Conservation (phyloP, 306 rosid genomes). For the Parietaria judaica region DNA sequence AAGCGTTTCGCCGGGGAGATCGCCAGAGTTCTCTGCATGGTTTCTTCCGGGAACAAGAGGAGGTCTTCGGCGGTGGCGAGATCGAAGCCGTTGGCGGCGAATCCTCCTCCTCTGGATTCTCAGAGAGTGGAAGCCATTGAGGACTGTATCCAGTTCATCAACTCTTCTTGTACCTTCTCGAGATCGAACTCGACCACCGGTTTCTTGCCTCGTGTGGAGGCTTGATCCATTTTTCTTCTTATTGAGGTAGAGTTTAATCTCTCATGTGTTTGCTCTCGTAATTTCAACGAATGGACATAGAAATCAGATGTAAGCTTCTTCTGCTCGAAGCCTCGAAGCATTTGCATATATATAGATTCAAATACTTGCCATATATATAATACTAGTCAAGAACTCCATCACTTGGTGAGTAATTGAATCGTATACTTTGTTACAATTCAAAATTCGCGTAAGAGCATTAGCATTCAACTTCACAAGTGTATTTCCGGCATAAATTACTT, state of each 20-base stretch:
- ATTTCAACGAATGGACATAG: too few species aligned
- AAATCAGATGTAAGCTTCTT: too few species aligned
- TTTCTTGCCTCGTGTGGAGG: slow-evolving; percentile 3
- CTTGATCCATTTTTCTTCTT: background rate
- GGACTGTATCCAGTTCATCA: slow-evolving; percentile 83
- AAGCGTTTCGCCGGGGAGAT: slow-evolving; percentile 52
- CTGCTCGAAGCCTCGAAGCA: background rate
- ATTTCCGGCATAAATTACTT: too few species aligned
- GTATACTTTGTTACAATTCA: too few species aligned
- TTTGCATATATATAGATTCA: too few species aligned
- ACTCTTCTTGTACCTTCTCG: slow-evolving; percentile 48
- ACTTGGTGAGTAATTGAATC: too few species aligned
- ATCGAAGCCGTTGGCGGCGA: slow-evolving; percentile 32
- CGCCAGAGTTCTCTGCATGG: slow-evolving; percentile 33
- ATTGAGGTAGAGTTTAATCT: background rate
- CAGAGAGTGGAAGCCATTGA: slow-evolving; percentile 66
- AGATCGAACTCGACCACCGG: slow-evolving; percentile 43
- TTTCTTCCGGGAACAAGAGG: slow-evolving; percentile 23
- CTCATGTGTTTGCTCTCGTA: too few species aligned
- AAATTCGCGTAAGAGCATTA: too few species aligned
- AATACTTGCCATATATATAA: too few species aligned
- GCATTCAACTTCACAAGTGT: too few species aligned
- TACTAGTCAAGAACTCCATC: too few species aligned
- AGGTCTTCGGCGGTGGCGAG: slow-evolving; percentile 17
- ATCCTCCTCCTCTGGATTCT: slow-evolving; percentile 36